Conservation (phyloP, 805 yeast genomes). For the Wickerhamomyces strasburgensis region DNA sequence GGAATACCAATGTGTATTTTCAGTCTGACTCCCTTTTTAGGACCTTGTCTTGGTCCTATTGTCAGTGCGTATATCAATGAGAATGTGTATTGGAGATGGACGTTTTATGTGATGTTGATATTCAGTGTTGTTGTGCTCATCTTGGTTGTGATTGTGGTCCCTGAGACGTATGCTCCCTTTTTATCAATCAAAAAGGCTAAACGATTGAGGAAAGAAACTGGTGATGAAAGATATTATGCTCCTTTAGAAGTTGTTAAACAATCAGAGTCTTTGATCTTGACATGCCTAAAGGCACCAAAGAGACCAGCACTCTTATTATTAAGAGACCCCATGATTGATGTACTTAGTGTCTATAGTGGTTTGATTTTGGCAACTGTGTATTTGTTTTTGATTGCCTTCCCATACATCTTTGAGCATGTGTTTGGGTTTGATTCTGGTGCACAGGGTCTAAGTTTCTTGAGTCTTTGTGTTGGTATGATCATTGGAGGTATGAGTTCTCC, state of each 20-base stretch:
- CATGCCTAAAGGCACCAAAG: slow-evolving; percentile 41
- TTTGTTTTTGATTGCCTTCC: slow-evolving; percentile 61
- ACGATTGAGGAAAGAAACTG: slow-evolving; percentile 45
- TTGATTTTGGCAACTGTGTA: slow-evolving; percentile 55
- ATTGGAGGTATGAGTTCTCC: slow-evolving; percentile 41
- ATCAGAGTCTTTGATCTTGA: slow-evolving; percentile 36
- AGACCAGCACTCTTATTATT: slow-evolving; percentile 47
- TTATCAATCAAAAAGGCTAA: slow-evolving; percentile 48
- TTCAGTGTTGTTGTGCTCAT: slow-evolving; percentile 52
- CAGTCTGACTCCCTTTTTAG: slow-evolving; percentile 59
- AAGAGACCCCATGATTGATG: slow-evolving; percentile 50
- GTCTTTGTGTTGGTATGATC: slow-evolving; percentile 48
- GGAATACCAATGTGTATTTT: slow-evolving; percentile 67
- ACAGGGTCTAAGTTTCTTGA: slow-evolving; percentile 62
- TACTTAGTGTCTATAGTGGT: slow-evolving; percentile 53
- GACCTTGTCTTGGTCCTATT: slow-evolving; percentile 68
- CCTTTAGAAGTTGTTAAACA: slow-evolving; percentile 35
- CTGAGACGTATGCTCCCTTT: slow-evolving; percentile 62
- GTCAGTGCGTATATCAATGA: slow-evolving; percentile 52
- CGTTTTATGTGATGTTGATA: slow-evolving; percentile 58
- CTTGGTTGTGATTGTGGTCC: slow-evolving; percentile 41
- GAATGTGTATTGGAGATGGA: slow-evolving; percentile 60
- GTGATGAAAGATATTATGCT: slow-evolving; percentile 42
- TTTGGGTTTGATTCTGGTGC: slow-evolving; percentile 48
- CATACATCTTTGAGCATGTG: slow-evolving; percentile 50